phyloP scores from a whole-genome alignment of 352 stramenopile genomes.

The Phytophthora hybrid region DNA sequence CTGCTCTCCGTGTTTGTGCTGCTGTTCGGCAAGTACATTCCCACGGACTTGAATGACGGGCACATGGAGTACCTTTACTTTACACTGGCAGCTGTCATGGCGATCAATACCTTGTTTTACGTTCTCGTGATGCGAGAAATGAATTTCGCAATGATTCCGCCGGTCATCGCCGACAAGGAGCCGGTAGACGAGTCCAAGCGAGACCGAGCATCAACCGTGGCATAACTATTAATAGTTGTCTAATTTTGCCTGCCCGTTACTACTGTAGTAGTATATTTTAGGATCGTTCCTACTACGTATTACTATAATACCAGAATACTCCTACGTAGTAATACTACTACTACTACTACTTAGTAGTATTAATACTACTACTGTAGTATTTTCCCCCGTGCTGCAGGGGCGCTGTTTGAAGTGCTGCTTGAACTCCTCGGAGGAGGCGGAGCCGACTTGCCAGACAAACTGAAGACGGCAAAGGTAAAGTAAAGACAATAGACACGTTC shows the following conservation, averaged over 20 bases:
- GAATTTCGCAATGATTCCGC: conserved; percentile 39
- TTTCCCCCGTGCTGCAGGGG: too few species aligned
- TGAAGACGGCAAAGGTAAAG: not conserved
- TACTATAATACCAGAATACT: too few species aligned
- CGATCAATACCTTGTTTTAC: conserved; percentile 48
- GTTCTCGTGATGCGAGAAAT: conserved; percentile 53
- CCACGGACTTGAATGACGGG: conserved; percentile 59
- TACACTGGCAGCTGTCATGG: conserved; percentile 39
- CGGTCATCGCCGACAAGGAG: conserved; percentile 6
- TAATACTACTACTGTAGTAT: too few species aligned
- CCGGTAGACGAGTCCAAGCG: conserved; percentile 14
- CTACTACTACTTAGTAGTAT: too few species aligned
- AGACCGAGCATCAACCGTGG: conserved; percentile 5
- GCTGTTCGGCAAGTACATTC: conserved; percentile 33
- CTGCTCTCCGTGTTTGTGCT: conserved; percentile 30
- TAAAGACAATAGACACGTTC: not conserved
- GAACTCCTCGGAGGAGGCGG: too few species aligned
- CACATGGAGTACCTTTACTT: conserved; percentile 64
- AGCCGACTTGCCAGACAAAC: not conserved
- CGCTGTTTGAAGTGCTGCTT: too few species aligned
- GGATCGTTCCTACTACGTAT: too few species aligned
- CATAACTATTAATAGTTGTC: conserved; percentile 4
- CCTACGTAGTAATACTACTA: too few species aligned
- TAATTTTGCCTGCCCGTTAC: too few species aligned
- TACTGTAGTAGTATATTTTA: too few species aligned